Percentiles rank a stretch among this genome's conserved stretches.
These are phyloP conservation scores for Luvunga scandens DNA, from an alignment of 345 rosid genomes.

Conservation along the genomic window DNA sequence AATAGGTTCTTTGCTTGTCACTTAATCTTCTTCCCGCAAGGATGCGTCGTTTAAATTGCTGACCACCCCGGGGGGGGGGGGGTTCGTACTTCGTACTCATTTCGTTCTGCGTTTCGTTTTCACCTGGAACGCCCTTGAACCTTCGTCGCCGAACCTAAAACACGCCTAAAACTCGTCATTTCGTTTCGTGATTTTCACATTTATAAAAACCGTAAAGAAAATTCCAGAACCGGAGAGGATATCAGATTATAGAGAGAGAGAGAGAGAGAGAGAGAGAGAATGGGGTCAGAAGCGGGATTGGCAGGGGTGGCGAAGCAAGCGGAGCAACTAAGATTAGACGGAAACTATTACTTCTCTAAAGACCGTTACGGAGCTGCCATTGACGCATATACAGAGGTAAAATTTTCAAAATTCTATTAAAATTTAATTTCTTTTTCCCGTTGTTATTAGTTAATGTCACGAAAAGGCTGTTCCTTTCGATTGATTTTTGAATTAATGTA, in stretches of 20 bases:
- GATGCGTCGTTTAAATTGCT: background rate
- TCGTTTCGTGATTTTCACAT: background rate
- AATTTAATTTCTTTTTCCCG: too few species aligned
- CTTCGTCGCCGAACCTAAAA: background rate
- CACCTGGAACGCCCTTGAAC: background rate
- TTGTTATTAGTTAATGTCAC: too few species aligned
- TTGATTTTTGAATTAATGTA: background rate
- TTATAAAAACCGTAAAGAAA: background rate
- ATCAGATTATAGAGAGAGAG: background rate
- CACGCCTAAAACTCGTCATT: background rate
- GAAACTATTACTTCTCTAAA: slow-evolving; percentile 57
- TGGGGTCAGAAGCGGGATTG: slow-evolving; percentile 35
- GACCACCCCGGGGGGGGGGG: background rate
- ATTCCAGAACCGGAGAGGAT: background rate
- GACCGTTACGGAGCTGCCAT: slow-evolving; percentile 84
- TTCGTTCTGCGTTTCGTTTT: background rate
- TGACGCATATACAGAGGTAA: slow-evolving; percentile 88
- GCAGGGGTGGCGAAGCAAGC: slow-evolving; percentile 58
- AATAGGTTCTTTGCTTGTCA: background rate
- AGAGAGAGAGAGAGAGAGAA: slow-evolving; percentile 11
- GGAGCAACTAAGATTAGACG: slow-evolving; percentile 58
- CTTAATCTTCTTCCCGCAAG: background rate
- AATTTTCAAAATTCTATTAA: background rate
- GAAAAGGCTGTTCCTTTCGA: too few species aligned
- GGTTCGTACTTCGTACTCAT: background rate